Evolutionary conservation across 1,139 yeast genomes (phyloP), one percentile per base, ranked within the genome.

Genomic region (Yamadazyma membranifaciens): DNA sequence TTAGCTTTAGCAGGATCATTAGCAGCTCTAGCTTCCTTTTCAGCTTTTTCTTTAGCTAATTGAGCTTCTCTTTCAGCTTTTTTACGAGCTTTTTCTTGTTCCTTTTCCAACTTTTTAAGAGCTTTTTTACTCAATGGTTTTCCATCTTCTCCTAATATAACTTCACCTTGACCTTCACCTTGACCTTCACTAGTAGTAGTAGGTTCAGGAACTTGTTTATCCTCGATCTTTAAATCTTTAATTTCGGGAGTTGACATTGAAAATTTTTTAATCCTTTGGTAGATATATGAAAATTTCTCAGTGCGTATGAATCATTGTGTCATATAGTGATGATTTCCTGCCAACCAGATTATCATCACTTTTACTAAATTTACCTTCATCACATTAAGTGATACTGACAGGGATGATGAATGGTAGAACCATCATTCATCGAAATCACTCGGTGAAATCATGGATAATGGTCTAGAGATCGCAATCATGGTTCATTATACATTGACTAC

Each of bases 61-160:
- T 87, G 89, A 34, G 85, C 95, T 45, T 92, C 97, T 59, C 86
- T 84, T 65, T 88, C 97, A 31, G 91, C 94, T 72, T 91, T 91
- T 77, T 89, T 89, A 56, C 78, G 82, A 51, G 87, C 95, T 74
- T 92, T 92, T 66, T 88, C 96, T 57, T 80, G 80, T 64, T 91
- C 97, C 63, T 92, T 92, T 62, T 87, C 95, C 48, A 92, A 78
- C 71, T 92, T 92, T 76, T 92, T 92, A 56, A 92, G 73, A 2
- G 96, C 98, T 63, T 89, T 92, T 68, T 92, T 92, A 47, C 97
- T 87, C 55, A 92, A 73, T 39, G 98, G 98, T 67, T 82, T 86
- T 33, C 98, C 98, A 63, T 92, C 97, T 64, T 79, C 84, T 25
- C 87, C 85, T 45, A 79, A 65, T 37, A 74, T 54, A n/a, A 68